These are phyloP conservation scores for Musa schizocarpa DNA, from an alignment of 176 grass and related monocot species.

Conservation along the genomic window DNA sequence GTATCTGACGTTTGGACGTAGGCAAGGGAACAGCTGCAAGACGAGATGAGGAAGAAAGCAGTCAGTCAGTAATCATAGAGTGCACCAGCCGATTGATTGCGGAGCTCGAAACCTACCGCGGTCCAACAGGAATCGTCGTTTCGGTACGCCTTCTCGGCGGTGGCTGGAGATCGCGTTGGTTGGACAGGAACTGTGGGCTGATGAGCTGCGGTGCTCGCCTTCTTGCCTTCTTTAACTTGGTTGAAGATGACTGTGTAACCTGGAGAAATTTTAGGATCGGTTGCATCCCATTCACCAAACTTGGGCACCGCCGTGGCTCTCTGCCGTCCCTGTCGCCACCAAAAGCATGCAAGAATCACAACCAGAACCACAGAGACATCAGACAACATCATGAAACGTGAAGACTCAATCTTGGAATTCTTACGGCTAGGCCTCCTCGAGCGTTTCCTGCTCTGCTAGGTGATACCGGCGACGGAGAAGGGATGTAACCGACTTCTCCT, in stretches of 20 bases:
- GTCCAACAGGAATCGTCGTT: not conserved
- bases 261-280: not conserved
- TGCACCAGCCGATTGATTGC: no score
- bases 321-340: not conserved
- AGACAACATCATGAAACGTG: no score
- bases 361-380: not conserved
- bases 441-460: not conserved
- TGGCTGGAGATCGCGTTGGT: not conserved
- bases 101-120: not conserved
- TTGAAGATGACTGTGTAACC: constrained; percentile 17
- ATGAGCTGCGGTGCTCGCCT: not conserved
- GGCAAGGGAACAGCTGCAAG: not conserved
- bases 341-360: not conserved
- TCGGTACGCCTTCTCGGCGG: no score
- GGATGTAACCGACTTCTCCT: not conserved
- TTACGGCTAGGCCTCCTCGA: not conserved
- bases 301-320: constrained; percentile 1
- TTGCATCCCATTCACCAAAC: constrained; percentile 4
- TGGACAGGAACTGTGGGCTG: not conserved
- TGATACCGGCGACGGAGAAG: not conserved
- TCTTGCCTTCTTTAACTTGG: constrained; percentile 15
- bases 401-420: not conserved
- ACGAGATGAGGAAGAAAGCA: not conserved
- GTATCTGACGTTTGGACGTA: not conserved
- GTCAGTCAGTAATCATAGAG: no score